Evolutionary conservation across 495 filamentous ascomycete species (phyloP).

Genomic region (Aspergillus bridgeri): DNA sequence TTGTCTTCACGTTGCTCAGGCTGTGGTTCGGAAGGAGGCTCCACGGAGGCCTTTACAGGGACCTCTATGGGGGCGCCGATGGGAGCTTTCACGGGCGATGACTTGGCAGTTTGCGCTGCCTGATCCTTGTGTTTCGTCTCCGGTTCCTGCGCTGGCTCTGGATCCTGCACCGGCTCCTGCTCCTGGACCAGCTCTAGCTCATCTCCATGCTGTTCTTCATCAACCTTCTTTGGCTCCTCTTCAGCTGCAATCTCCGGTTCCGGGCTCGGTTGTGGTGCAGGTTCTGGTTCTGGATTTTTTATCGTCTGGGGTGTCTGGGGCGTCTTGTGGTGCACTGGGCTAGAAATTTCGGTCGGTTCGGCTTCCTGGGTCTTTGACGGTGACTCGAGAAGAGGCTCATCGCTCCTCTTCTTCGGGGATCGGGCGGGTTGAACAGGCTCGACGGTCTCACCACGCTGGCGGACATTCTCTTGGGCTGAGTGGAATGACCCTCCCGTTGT

Average conservation of each 20-base stretch:
- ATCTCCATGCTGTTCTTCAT: not conserved
- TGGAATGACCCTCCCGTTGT: constrained; percentile 62
- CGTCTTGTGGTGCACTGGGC: not conserved
- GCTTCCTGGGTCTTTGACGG: constrained; percentile 10
- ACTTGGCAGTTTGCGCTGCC: constrained; percentile 7
- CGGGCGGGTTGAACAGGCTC: not conserved
- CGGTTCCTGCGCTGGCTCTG: constrained; percentile 8
- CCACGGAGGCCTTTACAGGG: constrained; percentile 17
- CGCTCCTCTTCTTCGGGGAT: not conserved
- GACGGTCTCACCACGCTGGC: constrained; percentile 22
- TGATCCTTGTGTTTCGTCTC: not conserved
- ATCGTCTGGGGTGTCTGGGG: constrained; percentile 9
- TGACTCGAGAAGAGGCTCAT: not conserved
- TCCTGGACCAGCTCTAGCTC: too few species aligned
- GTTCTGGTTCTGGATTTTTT: constrained; percentile 11
- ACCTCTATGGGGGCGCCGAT: constrained; percentile 17
- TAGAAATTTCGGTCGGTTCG: not conserved
- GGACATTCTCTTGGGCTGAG: constrained; percentile 61
- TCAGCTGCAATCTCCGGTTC: constrained; percentile 10
- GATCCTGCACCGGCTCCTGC: too few species aligned
- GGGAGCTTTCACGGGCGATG: constrained; percentile 5
- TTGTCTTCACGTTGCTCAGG: constrained; percentile 20
- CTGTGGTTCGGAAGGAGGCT: constrained; percentile 5
- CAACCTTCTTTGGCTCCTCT: not conserved
- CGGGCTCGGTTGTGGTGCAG: constrained; percentile 13